Conservation (phyloP, 2,329 filamentous ascomycete species). For the Diaporthe humulicola region DNA sequence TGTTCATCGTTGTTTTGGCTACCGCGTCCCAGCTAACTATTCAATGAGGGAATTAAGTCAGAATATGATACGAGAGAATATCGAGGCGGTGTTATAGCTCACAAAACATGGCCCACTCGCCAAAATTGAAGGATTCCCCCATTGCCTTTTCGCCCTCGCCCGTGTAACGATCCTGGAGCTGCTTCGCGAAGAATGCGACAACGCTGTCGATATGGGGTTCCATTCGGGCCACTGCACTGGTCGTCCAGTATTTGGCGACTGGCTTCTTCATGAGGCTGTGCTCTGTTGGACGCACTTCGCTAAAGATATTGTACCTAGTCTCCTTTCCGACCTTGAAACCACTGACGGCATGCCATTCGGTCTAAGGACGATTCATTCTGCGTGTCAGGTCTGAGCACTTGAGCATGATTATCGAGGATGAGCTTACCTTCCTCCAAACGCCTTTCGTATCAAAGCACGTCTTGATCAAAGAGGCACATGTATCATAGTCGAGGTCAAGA, state of each 20-base stretch:
- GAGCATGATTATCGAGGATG: background rate
- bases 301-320: slow-evolving; percentile 22
- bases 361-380: background rate
- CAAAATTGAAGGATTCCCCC: slow-evolving; percentile 29
- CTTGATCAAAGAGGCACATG: slow-evolving; percentile 13
- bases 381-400: background rate
- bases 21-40: slow-evolving; percentile 28
- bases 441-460: slow-evolving; percentile 30
- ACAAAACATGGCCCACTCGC: slow-evolving; percentile 31
- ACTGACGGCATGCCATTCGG: slow-evolving; percentile 26
- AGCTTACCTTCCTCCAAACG: slow-evolving; percentile 21
- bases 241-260: slow-evolving; percentile 30
- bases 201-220: slow-evolving; percentile 29
- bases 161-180: slow-evolving; percentile 11
- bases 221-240: slow-evolving; percentile 19
- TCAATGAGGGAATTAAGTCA: background rate
- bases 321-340: slow-evolving; percentile 26
- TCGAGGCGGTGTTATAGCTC: background rate
- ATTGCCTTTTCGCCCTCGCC: background rate
- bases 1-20: slow-evolving; percentile 33
- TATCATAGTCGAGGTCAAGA: slow-evolving; percentile 28
- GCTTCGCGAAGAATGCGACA: slow-evolving; percentile 23
- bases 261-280: slow-evolving; percentile 30
- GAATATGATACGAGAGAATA: too few relatives aligned
- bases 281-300: slow-evolving; percentile 18